Evolutionary conservation across 2,329 filamentous ascomycete species (phyloP), one percentile per base, ranked within the genome.

Genomic region (Trichocomaceae sp.): DNA sequence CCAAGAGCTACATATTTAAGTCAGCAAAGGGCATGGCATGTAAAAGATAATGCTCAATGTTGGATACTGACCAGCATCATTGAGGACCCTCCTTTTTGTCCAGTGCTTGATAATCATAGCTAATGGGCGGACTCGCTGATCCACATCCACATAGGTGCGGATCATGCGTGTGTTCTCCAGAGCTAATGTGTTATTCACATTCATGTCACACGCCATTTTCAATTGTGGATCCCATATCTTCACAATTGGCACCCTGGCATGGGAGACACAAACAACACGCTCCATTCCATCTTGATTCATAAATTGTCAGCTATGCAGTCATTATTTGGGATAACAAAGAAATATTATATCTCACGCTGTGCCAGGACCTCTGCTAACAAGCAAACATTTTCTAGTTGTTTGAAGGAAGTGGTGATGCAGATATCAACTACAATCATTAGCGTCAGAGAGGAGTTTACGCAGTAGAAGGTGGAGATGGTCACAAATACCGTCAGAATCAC

Each of bases 101-200:
- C 93, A 99, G 75, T 97, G 83, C 72, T 99, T 99, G 74, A 99
- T 83, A 58, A 95, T 88, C 90, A 99, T 97, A 15, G 93, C 92
- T 62, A 99, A 77, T 45, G 88, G 90, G 44, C 93, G 84, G 54
- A 99, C 90, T 58, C 93, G 85, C 39, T 90, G 84, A 70, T 99
- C 93, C 55, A 95, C 86, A 66, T 95, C 85, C 58, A 99, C 90
- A 72, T 99, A 99, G 0, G 90, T 96, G 68, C 91, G 89, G 64
- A 99, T 93, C 91, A 99, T 95, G 50, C 91, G 84, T 13, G 93
- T 99, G 66, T 99, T 99, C 71, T 97, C 91, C 58, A 99, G 77
- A 3, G 93, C 93, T 52, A 95, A 74, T 0, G 91, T 93, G 65
- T 97, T 99, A 76, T 99, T 99, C 74, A 99, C 91, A 64, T 99